phyloP scores from a whole-genome alignment of 495 filamentous ascomycete genomes.

The Xylaria curta region DNA sequence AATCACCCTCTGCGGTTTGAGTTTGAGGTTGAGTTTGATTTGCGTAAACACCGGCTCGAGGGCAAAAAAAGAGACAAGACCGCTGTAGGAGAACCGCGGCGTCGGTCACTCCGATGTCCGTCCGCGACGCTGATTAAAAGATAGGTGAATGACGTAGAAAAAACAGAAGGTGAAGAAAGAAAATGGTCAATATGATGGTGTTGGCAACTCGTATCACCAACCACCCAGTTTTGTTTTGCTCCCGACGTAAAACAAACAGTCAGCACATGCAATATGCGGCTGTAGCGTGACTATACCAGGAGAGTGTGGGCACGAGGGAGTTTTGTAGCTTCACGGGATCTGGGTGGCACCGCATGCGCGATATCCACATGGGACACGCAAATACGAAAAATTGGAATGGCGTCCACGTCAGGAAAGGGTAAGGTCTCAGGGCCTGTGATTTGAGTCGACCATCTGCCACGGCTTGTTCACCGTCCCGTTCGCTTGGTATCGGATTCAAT shows the following conservation, averaged over 20 bases:
- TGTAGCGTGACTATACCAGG: slow-evolving; percentile 21
- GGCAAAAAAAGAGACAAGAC: not conserved
- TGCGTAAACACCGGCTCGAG: slow-evolving; percentile 12
- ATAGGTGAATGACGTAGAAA: slow-evolving; percentile 18
- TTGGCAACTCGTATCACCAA: slow-evolving; percentile 25
- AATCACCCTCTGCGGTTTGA: slow-evolving; percentile 9
- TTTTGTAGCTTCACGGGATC: slow-evolving; percentile 42
- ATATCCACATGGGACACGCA: slow-evolving; percentile 37
- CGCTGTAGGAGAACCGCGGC: not conserved
- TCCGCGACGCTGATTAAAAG: slow-evolving; percentile 6
- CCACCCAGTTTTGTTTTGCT: slow-evolving; percentile 17
- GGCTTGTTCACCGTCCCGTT: not conserved
- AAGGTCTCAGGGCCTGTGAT: slow-evolving; percentile 40
- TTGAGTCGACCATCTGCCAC: slow-evolving; percentile 30
- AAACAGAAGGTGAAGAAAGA: not conserved
- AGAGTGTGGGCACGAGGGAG: slow-evolving; percentile 38
- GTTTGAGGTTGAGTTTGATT: slow-evolving; percentile 18
- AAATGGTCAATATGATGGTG: not conserved
- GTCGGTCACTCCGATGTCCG: slow-evolving; percentile 25
- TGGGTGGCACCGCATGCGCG: slow-evolving; percentile 26
- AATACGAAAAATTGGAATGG: slow-evolving; percentile 45
- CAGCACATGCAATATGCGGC: not conserved
- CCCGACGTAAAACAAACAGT: slow-evolving; percentile 16
- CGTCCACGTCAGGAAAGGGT: slow-evolving; percentile 35
- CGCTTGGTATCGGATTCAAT: slow-evolving; percentile 21